A percentile compares a stretch with the other conserved stretches of the same genome.
phyloP scores from a whole-genome alignment of 2,329 filamentous ascomycete genomes.

The Dothideomycetes sp. region DNA sequence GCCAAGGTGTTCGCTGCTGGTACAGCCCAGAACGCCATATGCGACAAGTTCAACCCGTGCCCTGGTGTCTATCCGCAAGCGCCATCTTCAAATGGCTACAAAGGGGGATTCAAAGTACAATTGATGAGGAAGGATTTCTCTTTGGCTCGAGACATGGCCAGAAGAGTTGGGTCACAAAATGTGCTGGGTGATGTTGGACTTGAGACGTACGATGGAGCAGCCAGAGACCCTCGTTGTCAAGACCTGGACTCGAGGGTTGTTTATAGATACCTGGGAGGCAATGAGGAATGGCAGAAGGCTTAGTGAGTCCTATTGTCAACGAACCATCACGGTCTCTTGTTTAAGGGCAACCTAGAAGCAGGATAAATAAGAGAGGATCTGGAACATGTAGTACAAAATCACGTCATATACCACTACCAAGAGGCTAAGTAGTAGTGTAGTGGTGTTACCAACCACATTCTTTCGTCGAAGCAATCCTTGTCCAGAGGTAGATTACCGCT shows the following conservation, averaged over 20 bases:
- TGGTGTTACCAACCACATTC: no score
- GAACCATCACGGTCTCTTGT: no score
- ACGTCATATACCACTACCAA: no score
- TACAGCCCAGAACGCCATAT: slow-evolving; percentile 42
- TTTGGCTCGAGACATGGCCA: slow-evolving; percentile 44
- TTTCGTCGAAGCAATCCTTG: no score
- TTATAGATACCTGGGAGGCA: slow-evolving; percentile 44
- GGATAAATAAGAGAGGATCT: no score
- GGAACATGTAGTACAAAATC: no score
- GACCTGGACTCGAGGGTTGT: slow-evolving; percentile 48
- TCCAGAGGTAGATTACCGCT: no score
- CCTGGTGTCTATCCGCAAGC: slow-evolving; percentile 39
- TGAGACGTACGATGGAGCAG: slow-evolving; percentile 40
- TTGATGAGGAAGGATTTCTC: slow-evolving; percentile 50
- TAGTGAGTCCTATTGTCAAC: no score
- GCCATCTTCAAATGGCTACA: slow-evolving; percentile 37
- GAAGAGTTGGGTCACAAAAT: slow-evolving; percentile 38
- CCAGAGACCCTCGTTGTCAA: slow-evolving; percentile 38
- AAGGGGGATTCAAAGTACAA: slow-evolving; percentile 47
- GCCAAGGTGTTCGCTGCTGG: slow-evolving; percentile 40
- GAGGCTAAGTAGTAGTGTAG: no score
- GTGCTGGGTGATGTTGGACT: slow-evolving; percentile 40
- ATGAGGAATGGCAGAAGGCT: slow-evolving; percentile 37
- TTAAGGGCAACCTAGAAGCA: no score
- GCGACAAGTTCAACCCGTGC: slow-evolving; percentile 41